Percentiles rank a stretch among this genome's conserved stretches.
These are phyloP conservation scores for Clausena lansium DNA, from an alignment of 345 rosid genomes.

Conservation along the genomic window DNA sequence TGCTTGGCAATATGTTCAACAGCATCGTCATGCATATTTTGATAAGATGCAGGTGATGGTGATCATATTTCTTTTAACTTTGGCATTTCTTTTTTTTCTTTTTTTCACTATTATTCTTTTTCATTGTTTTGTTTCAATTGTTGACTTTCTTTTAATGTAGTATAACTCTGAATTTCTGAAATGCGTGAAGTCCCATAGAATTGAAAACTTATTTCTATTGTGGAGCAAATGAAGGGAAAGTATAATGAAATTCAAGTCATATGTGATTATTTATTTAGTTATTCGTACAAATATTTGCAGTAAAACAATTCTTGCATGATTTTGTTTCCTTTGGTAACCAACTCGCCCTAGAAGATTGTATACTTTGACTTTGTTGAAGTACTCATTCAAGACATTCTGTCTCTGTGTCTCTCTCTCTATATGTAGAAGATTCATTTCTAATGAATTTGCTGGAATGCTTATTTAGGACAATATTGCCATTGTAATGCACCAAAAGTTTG, in stretches of 20 bases:
- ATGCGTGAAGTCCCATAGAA: background rate
- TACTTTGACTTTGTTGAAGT: background rate
- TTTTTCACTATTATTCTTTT: too few relatives aligned
- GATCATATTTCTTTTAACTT: background rate
- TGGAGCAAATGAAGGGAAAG: background rate
- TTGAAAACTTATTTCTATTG: background rate
- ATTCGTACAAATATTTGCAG: background rate
- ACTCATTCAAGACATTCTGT: too few relatives aligned
- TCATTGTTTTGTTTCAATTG: background rate
- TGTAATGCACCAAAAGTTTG: background rate
- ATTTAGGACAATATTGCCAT: background rate
- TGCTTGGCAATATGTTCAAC: conserved; percentile 83
- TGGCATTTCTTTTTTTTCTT: too few relatives aligned
- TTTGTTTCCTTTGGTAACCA: background rate
- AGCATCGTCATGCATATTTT: conserved; percentile 85
- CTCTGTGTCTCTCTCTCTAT: too few relatives aligned
- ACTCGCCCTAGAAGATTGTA: background rate
- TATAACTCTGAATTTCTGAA: background rate
- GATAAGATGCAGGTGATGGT: conserved; percentile 86
- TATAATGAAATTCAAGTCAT: background rate
- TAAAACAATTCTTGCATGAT: background rate
- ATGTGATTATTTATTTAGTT: background rate
- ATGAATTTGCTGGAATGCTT: background rate
- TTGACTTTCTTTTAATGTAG: background rate
- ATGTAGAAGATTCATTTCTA: too few relatives aligned